Conservation (phyloP, 2,329 filamentous ascomycete species). For the Gliomastix tumulicola region DNA sequence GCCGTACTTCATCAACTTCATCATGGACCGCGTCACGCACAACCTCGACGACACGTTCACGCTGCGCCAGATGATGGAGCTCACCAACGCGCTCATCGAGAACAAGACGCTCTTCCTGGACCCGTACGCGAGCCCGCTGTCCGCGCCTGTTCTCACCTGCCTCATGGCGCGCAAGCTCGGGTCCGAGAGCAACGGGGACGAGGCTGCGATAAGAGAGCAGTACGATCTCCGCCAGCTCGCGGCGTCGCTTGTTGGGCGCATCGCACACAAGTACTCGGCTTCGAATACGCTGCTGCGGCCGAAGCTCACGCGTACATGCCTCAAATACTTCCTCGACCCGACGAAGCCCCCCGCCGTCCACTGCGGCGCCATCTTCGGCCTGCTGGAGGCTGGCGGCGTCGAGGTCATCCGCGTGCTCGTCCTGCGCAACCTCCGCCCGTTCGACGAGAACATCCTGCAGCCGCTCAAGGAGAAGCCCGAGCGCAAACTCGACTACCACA, state of each 20-base stretch:
- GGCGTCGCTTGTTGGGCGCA: constrained; percentile 70
- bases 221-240: constrained; percentile 81
- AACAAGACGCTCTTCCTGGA: constrained; percentile 73
- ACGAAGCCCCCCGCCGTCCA: constrained; percentile 76
- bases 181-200: constrained; percentile 32
- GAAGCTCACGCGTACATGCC: constrained; percentile 83
- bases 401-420: constrained; percentile 51
- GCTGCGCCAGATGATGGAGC: constrained; percentile 85
- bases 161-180: constrained; percentile 74
- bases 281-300: constrained; percentile 78
- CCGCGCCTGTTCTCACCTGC: constrained; percentile 86
- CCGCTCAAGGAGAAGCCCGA: constrained; percentile 46
- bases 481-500: constrained; percentile 41
- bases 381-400: constrained; percentile 67
- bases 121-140: constrained; percentile 57
- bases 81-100: constrained; percentile 75
- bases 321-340: constrained; percentile 87
- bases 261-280: constrained; percentile 74
- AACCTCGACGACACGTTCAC: constrained; percentile 85
- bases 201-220: constrained; percentile 48
- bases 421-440: constrained; percentile 46
- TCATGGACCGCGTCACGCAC: constrained; percentile 93
- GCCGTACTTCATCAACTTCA: constrained; percentile 94
- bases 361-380: constrained; percentile 79
- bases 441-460: constrained; percentile 45